Evolutionary conservation across 805 yeast species (phyloP).

Genomic region (Ogataea kodamae): DNA sequence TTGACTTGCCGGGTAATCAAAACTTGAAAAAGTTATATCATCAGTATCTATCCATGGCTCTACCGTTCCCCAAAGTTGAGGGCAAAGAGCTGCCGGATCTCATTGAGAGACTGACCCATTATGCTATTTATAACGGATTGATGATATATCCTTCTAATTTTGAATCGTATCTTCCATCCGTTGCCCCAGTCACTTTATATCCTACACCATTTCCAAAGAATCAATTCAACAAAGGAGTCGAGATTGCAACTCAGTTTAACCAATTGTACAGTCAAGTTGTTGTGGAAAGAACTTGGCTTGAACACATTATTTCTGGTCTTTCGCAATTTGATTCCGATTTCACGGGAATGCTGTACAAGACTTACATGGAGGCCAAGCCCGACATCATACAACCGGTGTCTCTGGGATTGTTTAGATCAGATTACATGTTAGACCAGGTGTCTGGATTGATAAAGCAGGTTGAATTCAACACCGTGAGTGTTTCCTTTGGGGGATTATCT

Average conservation of each 20-base stretch:
- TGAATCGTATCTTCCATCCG: constrained; percentile 40
- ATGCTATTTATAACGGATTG: constrained; percentile 77
- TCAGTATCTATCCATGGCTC: constrained; percentile 5
- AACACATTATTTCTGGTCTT: constrained; percentile 49
- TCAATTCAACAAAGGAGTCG: constrained; percentile 63
- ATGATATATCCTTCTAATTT: constrained; percentile 72
- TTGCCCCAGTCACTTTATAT: constrained; percentile 84
- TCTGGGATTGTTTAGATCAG: constrained; percentile 85
- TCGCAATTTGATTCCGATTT: constrained; percentile 66
- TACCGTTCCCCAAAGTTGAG: constrained; percentile 3
- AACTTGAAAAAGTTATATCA: constrained; percentile 2
- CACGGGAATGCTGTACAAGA: constrained; percentile 72
- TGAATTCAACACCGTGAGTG: constrained; percentile 94
- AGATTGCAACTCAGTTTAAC: constrained; percentile 67
- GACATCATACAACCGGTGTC: constrained; percentile 64
- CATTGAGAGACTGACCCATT: constrained; percentile 49
- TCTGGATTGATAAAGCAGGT: constrained; percentile 77
- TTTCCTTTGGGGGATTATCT: constrained; percentile 90
- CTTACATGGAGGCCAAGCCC: constrained; percentile 47
- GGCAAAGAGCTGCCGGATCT: constrained; percentile 2
- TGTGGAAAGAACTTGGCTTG: constrained; percentile 58
- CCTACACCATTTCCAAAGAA: constrained; percentile 83
- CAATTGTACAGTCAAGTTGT: constrained; percentile 70
- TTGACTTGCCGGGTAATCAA: constrained; percentile 11
- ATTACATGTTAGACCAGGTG: constrained; percentile 65